Percentiles rank a stretch among this genome's conserved stretches.
Conservation (phyloP, 495 filamentous ascomycete genomes). For the Platismatia glauca region DNA sequence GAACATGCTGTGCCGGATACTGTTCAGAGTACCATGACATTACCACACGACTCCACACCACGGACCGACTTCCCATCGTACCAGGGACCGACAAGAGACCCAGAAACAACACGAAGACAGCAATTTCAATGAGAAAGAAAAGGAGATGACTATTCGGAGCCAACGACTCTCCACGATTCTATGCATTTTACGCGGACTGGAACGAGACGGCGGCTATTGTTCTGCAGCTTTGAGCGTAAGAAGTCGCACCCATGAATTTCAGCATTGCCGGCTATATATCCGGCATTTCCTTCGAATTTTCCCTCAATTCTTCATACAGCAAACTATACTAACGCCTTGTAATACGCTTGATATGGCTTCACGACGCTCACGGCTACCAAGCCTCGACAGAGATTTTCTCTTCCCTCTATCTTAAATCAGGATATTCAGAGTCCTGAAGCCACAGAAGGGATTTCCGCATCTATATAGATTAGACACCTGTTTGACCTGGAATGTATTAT, state of each 20-base stretch:
- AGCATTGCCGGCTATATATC: conserved; percentile 3
- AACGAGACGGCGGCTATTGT: conserved; percentile 11
- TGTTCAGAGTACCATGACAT: conserved; percentile 11
- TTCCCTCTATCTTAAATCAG: background rate
- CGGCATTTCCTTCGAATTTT: background rate
- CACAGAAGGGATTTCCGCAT: background rate
- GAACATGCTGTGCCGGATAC: conserved; percentile 11
- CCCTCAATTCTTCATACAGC: background rate
- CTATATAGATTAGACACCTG: conserved; percentile 5
- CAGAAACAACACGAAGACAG: conserved; percentile 1
- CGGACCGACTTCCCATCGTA: background rate
- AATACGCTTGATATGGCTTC: conserved; percentile 1
- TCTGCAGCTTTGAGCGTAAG: conserved; percentile 16
- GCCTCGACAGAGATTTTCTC: background rate
- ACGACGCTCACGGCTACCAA: conserved; percentile 3
- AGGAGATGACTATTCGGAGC: background rate
- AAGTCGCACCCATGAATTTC: background rate
- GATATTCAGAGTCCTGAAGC: background rate
- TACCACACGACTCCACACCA: conserved; percentile 12
- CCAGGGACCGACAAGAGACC: background rate
- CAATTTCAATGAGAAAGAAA: background rate
- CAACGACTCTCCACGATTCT: conserved; percentile 13
- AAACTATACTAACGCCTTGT: background rate
- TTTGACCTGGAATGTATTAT: background rate
- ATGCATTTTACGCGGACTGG: conserved; percentile 8